Base-by-base conservation (phyloP, 2,329 filamentous ascomycete species). In the Pyricularia sp. region DNA sequence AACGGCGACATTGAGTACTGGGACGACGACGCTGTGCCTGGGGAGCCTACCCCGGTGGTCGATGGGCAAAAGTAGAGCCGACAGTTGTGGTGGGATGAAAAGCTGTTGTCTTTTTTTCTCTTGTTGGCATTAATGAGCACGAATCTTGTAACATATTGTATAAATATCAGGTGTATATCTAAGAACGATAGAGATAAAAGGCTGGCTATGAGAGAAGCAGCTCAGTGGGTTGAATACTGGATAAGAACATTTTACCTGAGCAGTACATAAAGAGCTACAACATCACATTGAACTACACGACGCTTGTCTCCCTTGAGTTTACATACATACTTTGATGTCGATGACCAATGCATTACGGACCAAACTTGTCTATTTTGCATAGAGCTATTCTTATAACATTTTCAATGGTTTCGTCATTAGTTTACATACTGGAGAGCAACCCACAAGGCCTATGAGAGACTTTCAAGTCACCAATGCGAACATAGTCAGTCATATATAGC, bases 1-100 rank as follows among this genome's bases (percentile, higher is more conserved):
- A 87, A 93, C 69, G 91, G 91, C n/a, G 90, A 96, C 73, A 78
- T 97, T 62, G 93, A 97, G 75, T 94, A 97, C 70, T 96, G 92
- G 88, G 88, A 90, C 33, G 90, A 96, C 68, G 68, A 68, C 31
- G 24, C 13, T 26, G 55, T 28, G 12, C 24, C 55, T 30, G 24
- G 24, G 12, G 22, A 59, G 1, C 26, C 4, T 4, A 19, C 55
- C 13, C 55, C 22, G 10, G 26, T 9, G 12, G 26, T 6, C 4
- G 24, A 59, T 28, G 55, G 12, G 55, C 24, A 59, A 7, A 59
- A 59, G 26, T 28, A 59, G 55, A 19, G 26, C 16, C 16, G 24
- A 59, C 12, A 19, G 13, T 10, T 19, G 12, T 3, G 1, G 8
- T 28, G 22, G n/a, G 24, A 19, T 59, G 24, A 59, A 28, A 26